Percentiles rank a stretch among this genome's conserved stretches.
phyloP scores from a whole-genome alignment of 2,329 filamentous ascomycete genomes.

The Coniochaeta prunicola region DNA sequence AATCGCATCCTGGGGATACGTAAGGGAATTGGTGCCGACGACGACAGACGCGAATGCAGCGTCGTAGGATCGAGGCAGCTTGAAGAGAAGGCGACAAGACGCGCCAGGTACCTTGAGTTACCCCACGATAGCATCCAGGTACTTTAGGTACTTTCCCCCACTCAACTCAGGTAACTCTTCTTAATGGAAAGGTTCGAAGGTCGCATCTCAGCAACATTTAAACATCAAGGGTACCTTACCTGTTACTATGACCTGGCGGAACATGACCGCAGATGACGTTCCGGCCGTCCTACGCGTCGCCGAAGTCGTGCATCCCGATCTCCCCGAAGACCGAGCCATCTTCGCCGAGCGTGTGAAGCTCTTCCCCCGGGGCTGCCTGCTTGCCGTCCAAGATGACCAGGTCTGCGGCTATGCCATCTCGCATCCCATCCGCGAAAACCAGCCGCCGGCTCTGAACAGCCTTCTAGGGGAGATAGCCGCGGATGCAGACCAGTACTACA shows the following conservation, averaged over 20 bases:
- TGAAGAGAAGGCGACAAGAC: too few relatives aligned
- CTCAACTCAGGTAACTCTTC: too few relatives aligned
- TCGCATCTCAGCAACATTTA: too few relatives aligned
- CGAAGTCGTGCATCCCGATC: slow-evolving; percentile 18
- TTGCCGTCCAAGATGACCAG: slow-evolving; percentile 13
- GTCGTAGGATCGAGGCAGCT: too few relatives aligned
- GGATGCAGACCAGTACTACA: slow-evolving; percentile 27
- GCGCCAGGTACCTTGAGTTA: too few relatives aligned
- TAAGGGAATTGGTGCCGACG: too few relatives aligned
- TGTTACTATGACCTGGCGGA: slow-evolving; percentile 17
- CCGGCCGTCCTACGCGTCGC: slow-evolving; percentile 17
- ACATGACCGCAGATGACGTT: slow-evolving; percentile 17
- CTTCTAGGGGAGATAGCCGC: slow-evolving; percentile 18
- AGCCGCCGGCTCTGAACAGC: slow-evolving; percentile 23
- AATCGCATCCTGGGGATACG: too few relatives aligned
- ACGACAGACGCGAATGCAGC: too few relatives aligned
- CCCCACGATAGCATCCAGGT: too few relatives aligned
- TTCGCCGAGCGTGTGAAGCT: slow-evolving; percentile 24
- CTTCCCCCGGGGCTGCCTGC: slow-evolving; percentile 26
- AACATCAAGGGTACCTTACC: not conserved
- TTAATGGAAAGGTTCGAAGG: too few relatives aligned
- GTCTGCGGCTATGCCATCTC: slow-evolving; percentile 27
- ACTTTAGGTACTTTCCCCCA: too few relatives aligned
- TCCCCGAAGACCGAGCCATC: slow-evolving; percentile 22
- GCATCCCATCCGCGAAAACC: slow-evolving; percentile 22